Evolutionary conservation across 345 rosid species (phyloP).

Genomic region (Microthlaspi erraticum): DNA sequence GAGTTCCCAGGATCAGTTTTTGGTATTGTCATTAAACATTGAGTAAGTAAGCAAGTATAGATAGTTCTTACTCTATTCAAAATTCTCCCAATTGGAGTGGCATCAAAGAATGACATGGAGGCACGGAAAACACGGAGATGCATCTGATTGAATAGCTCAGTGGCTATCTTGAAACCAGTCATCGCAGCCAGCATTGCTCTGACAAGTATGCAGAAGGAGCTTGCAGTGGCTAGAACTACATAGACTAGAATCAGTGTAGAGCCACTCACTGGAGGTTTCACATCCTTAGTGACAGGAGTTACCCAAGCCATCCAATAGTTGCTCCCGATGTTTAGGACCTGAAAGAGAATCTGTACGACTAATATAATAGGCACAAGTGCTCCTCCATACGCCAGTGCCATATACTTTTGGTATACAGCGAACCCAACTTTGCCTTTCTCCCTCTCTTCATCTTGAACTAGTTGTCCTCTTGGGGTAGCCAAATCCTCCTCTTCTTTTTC

Average conservation of each 20-base stretch:
- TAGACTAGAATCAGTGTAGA: constrained; percentile 56
- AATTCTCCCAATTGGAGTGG: constrained; percentile 75
- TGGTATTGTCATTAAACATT: background rate
- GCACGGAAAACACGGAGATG: constrained; percentile 64
- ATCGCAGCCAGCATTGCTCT: constrained; percentile 57
- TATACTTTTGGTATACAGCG: constrained; percentile 62
- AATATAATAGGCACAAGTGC: constrained; percentile 69
- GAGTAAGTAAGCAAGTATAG: constrained; percentile 13
- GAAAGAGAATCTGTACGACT: constrained; percentile 61
- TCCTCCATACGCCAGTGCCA: constrained; percentile 71
- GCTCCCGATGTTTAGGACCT: constrained; percentile 74
- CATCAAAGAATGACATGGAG: constrained; percentile 79
- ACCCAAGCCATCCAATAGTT: constrained; percentile 92
- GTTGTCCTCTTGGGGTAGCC: constrained; percentile 52
- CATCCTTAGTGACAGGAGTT: constrained; percentile 55
- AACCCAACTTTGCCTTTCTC: constrained; percentile 76
- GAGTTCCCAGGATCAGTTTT: background rate
- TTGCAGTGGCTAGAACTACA: constrained; percentile 56
- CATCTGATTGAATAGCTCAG: constrained; percentile 68
- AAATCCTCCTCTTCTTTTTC: constrained; percentile 46
- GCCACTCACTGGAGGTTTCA: constrained; percentile 50
- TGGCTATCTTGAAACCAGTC: constrained; percentile 66
- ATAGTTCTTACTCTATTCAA: constrained; percentile 60
- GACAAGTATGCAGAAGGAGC: constrained; percentile 58
- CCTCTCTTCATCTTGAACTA: constrained; percentile 80